phyloP scores from a whole-genome alignment of 257 asterid genomes.

The Mitragyna speciosa region DNA sequence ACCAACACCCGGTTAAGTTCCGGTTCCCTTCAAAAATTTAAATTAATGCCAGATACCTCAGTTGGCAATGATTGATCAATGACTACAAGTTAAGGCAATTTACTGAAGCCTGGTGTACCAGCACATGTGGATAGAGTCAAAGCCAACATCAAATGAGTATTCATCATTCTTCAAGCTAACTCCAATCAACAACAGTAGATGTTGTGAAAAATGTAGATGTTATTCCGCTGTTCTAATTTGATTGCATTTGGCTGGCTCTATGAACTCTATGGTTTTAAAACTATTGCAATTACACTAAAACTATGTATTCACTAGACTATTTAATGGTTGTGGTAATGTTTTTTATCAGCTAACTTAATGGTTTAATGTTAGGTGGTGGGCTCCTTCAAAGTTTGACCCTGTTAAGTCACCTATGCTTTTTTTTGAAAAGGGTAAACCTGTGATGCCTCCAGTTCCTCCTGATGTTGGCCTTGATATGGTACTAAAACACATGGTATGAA shows the following conservation, averaged over 20 bases:
- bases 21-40: background rate
- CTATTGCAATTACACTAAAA: background rate
- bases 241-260: background rate
- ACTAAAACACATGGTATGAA: slow-evolving; percentile 67
- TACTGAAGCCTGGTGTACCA: background rate
- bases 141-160: background rate
- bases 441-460: slow-evolving; percentile 65
- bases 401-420: slow-evolving; percentile 88
- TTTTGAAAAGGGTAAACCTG: slow-evolving; percentile 78
- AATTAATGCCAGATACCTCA: background rate
- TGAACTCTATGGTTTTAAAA: background rate
- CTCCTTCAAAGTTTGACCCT: slow-evolving; percentile 98
- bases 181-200: background rate
- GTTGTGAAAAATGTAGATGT: background rate
- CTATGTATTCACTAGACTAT: background rate
- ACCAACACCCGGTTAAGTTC: background rate
- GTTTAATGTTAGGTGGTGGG: slow-evolving; percentile 87
- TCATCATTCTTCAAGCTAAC: background rate
- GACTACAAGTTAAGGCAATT: background rate
- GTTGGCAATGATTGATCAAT: background rate
- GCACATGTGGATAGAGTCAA: background rate
- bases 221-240: background rate
- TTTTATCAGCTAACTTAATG: slow-evolving; percentile 18
- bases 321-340: background rate
- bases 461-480: slow-evolving; percentile 78